phyloP scores from a whole-genome alignment of 352 stramenopile genomes.

The Pythium volutum region DNA sequence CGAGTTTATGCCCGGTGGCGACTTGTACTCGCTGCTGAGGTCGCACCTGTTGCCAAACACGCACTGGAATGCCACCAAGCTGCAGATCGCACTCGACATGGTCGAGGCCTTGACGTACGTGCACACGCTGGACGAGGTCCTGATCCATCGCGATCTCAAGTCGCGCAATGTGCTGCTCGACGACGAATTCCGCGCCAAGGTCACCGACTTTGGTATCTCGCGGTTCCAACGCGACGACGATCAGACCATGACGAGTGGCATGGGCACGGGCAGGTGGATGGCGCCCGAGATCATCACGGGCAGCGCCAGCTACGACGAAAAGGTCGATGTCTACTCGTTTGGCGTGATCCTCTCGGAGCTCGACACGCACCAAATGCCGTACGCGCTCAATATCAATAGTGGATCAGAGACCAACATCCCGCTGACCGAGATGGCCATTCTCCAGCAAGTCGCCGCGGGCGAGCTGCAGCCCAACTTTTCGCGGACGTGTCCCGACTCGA shows the following conservation, averaged over 20 bases:
- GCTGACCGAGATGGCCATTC: conserved; percentile 17
- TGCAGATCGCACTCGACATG: conserved; percentile 31
- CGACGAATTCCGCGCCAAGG: conserved; percentile 29
- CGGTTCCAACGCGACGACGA: conserved; percentile 25
- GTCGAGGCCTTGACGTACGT: conserved; percentile 34
- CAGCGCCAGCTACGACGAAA: conserved; percentile 25
- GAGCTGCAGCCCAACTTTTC: conserved; percentile 25
- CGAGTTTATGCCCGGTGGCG: conserved; percentile 37
- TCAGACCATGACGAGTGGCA: conserved; percentile 26
- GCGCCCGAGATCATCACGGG: conserved; percentile 37
- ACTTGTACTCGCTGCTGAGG: conserved; percentile 32
- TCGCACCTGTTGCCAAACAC: conserved; percentile 12
- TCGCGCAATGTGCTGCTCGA: conserved; percentile 36
- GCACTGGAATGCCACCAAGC: conserved; percentile 26
- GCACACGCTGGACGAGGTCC: conserved; percentile 23
- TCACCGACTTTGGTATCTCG: conserved; percentile 34
- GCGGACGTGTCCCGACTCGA: conserved; percentile 16
- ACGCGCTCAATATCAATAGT: background rate
- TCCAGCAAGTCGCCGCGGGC: conserved; percentile 23
- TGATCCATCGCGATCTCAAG: conserved; percentile 37
- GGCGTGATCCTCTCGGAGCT: conserved; percentile 29
- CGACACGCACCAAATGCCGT: conserved; percentile 25
- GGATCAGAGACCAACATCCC: conserved; percentile 1
- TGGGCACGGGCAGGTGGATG: conserved; percentile 35
- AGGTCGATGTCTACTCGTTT: conserved; percentile 39